These are phyloP conservation scores for Phragmites australis DNA, from an alignment of 176 grass and related monocot species.

Conservation along the genomic window DNA sequence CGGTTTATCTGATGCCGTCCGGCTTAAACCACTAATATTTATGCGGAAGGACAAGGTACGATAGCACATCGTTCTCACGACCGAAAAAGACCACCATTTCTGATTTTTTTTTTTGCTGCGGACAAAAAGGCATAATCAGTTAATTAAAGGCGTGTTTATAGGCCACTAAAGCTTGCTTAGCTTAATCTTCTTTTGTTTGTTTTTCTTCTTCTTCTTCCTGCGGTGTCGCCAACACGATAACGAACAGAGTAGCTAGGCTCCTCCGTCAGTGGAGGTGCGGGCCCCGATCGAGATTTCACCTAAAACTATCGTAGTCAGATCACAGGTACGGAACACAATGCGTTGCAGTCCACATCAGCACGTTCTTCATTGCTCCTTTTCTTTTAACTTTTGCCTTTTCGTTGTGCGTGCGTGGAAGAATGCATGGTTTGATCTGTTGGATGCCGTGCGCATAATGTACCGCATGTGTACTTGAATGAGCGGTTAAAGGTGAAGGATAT, in stretches of 20 bases:
- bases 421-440: too few relatives aligned
- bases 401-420: not conserved
- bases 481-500: too few relatives aligned
- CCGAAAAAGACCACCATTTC: not conserved
- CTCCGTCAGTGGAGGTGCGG: not conserved
- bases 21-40: too few relatives aligned
- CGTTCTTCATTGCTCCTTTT: not conserved
- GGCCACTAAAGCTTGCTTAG: not conserved
- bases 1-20: too few relatives aligned
- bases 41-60: not conserved
- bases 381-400: not conserved
- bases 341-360: slow-evolving; percentile 31
- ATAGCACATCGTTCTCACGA: slow-evolving; percentile 12
- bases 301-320: slow-evolving; percentile 37
- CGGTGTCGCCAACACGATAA: slow-evolving; percentile 8
- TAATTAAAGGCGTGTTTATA: slow-evolving; percentile 5
- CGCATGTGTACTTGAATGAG: too few relatives aligned
- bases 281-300: slow-evolving; percentile 15
- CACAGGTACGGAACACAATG: slow-evolving; percentile 19
- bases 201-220: too few relatives aligned
- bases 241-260: too few relatives aligned
- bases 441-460: too few relatives aligned
- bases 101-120: not conserved
- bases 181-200: not conserved
- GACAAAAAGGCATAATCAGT: not conserved